Evolutionary conservation across 805 yeast species (phyloP).

Genomic region (Starmerella riodocensis): DNA sequence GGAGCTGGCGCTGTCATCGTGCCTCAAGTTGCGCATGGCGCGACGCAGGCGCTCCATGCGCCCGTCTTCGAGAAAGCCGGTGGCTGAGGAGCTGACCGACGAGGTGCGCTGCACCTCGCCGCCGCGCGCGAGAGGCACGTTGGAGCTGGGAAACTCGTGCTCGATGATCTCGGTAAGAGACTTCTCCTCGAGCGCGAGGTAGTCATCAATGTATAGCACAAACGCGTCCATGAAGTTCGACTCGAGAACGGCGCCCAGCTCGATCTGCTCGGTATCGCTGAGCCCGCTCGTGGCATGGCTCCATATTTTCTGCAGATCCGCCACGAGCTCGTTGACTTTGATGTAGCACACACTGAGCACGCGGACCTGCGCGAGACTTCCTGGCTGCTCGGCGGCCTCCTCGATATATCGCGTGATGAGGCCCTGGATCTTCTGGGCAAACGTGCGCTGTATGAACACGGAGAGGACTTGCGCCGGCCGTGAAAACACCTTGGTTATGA

Average conservation of each 20-base stretch:
- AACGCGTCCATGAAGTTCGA: conserved; percentile 64
- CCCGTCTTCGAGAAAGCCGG: conserved; percentile 20
- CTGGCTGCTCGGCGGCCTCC: conserved; percentile 50
- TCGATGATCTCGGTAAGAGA: conserved; percentile 26
- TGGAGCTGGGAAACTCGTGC: conserved; percentile 1
- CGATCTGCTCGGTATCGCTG: conserved; percentile 30
- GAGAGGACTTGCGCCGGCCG: conserved; percentile 55
- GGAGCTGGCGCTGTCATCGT: conserved; percentile 9
- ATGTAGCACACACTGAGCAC: conserved; percentile 55
- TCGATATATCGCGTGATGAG: conserved; percentile 41
- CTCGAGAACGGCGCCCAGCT: conserved; percentile 41
- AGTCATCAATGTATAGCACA: conserved; percentile 50
- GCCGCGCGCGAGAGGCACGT: not conserved
- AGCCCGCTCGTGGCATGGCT: conserved; percentile 26
- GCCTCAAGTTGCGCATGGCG: conserved; percentile 14
- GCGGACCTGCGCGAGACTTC: conserved; percentile 46
- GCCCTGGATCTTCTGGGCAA: conserved; percentile 49
- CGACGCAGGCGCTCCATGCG: conserved; percentile 26
- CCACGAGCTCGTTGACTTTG: conserved; percentile 45
- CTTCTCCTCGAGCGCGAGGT: conserved; percentile 49
- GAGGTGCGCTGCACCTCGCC: not conserved
- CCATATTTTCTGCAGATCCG: conserved; percentile 45
- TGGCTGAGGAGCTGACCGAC: not conserved
- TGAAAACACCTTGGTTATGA: conserved; percentile 58
- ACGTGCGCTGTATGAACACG: conserved; percentile 59